Evolutionary conservation across 2,329 filamentous ascomycete species (phyloP).

Genomic region (Ascomycota sp.): DNA sequence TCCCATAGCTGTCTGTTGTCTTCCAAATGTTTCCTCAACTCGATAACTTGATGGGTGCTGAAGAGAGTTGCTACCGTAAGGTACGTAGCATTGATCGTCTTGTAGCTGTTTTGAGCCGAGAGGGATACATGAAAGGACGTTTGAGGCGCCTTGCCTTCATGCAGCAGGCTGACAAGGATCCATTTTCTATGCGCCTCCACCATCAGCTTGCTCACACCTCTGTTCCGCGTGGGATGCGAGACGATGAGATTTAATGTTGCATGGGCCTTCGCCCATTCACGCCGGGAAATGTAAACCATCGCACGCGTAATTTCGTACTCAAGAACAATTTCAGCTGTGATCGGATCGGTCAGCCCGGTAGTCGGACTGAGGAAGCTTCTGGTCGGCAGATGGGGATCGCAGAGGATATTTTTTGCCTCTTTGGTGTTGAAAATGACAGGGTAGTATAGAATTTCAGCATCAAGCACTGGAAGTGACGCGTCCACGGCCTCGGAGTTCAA

Average conservation of each 20-base stretch:
- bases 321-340: constrained; percentile 34
- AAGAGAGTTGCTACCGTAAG: constrained; percentile 50
- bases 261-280: constrained; percentile 41
- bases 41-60: constrained; percentile 27
- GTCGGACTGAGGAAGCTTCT: constrained; percentile 37
- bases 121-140: constrained; percentile 35
- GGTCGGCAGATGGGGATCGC: constrained; percentile 24
- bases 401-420: constrained; percentile 19
- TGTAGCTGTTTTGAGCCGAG: constrained; percentile 33
- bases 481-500: constrained; percentile 25
- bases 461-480: constrained; percentile 37
- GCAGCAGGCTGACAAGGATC: constrained; percentile 54
- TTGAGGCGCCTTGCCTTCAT: constrained; percentile 35
- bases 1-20: constrained; percentile 37
- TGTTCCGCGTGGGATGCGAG: constrained; percentile 42
- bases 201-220: constrained; percentile 55
- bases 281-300: constrained; percentile 40
- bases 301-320: constrained; percentile 47
- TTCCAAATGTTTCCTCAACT: constrained; percentile 34
- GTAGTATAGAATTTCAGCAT: constrained; percentile 46
- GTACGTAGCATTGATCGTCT: constrained; percentile 46
- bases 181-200: constrained; percentile 84
- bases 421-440: constrained; percentile 23
- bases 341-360: constrained; percentile 32
- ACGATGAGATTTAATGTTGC: constrained; percentile 44